Base-by-base conservation (phyloP, 2,329 filamentous ascomycete genomes). In the Escovopsis sp. region DNA sequence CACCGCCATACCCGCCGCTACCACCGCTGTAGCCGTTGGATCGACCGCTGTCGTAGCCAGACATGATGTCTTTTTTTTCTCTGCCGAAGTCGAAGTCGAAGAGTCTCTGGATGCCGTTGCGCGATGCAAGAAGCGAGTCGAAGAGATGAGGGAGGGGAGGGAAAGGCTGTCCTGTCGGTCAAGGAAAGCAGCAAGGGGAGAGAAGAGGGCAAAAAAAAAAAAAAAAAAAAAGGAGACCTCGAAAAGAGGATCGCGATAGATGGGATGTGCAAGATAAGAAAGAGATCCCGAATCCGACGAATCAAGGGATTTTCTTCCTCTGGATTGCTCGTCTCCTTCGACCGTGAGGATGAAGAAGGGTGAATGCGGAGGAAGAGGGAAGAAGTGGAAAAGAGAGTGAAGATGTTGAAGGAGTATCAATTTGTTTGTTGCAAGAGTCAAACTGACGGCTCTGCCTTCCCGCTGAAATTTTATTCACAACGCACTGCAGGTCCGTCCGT, bases 41-140 rank as follows among this genome's bases (percentile, higher is more conserved):
- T 45, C 51, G 55, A 47, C 63, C 55, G 48, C 58, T 59, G 26
- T 61, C 57, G 53, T 64, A 63, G 59, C 67, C 68, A 54, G 68
- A 71, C 68, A 71, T 70, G 44, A 52, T 64, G 15, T 44, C 41
- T 40, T 39, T 38, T 36, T 43, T 39, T 32, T 44, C 45, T 45
- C 38, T 45, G 36, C 30, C 36, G 15, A 41, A 32, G 41, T 23
- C 35, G 30, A 9, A 32, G 4, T 32, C 28, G 28, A 32, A 9
- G 28, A 9, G 28, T 32, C 11, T 32, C 28, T 32, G 11, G 28
- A 41, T 39, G 42, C 38, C 42, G 35, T 46, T 46, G 28, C 28
- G 28, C 26, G 39, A 43, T 42, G 41, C 36, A 28, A 38, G 33
- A 11, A 4, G 34, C 12, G 15, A 12, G 32, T 40, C 33, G 37